phyloP scores from a whole-genome alignment of 768 basidiomycete species.

The Phallus indusiatus region DNA sequence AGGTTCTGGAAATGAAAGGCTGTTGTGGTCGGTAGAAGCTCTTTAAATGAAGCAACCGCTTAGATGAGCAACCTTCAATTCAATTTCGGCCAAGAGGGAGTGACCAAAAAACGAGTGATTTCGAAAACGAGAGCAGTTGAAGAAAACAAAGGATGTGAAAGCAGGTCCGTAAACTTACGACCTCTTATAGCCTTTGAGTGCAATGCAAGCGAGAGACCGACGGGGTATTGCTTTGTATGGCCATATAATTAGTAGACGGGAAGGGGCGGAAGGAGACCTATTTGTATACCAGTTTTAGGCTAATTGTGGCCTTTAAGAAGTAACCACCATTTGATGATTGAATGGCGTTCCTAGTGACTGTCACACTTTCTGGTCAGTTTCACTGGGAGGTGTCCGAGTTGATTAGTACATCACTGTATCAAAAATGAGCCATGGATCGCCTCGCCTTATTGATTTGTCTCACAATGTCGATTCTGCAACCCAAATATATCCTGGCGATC shows the following conservation, averaged over 20 bases:
- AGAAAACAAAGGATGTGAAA: not conserved
- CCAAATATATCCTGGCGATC: slow-evolving; percentile 46
- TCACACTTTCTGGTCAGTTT: not conserved
- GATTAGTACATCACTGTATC: too few species aligned
- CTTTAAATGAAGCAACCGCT: not conserved
- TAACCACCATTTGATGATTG: not conserved
- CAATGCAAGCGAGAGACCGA: not conserved
- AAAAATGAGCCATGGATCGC: not conserved
- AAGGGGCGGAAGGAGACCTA: not conserved
- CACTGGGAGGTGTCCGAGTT: not conserved
- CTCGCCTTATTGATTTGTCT: slow-evolving; percentile 1
- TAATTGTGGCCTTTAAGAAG: not conserved
- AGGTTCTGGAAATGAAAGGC: not conserved
- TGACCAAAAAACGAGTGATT: too few species aligned
- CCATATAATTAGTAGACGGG: too few species aligned
- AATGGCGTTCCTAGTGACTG: not conserved
- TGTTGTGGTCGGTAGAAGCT: not conserved
- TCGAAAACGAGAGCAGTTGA: not conserved
- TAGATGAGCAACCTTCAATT: not conserved
- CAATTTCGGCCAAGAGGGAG: not conserved
- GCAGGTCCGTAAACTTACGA: not conserved
- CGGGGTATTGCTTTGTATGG: not conserved
- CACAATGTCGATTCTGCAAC: slow-evolving; percentile 3
- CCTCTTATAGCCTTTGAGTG: not conserved
- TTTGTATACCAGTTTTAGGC: not conserved